Percentiles rank a stretch among this genome's conserved stretches.
These are phyloP conservation scores for Nepenthes gracilis DNA, from an alignment of 148 eudicot genomes.

Conservation along the genomic window DNA sequence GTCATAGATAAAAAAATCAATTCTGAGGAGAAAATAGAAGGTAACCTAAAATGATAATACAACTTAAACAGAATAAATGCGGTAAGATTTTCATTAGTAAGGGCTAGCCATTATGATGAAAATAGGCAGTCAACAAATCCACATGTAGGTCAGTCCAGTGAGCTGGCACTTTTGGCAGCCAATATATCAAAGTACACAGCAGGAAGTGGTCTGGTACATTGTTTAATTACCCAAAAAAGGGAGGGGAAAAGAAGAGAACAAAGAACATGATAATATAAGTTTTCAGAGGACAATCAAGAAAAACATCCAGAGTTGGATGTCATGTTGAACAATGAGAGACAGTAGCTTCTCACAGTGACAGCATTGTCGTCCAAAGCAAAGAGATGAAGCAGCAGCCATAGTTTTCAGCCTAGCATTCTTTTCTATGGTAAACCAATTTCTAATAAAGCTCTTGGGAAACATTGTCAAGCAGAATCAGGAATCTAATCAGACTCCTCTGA, in stretches of 20 bases:
- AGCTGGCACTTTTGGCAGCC: no score
- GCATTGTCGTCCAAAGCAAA: slow-evolving; percentile 79
- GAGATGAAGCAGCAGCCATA: slow-evolving; percentile 63
- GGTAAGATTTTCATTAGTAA: no score
- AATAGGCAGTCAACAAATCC: no score
- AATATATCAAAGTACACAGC: no score
- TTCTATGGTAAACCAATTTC: slow-evolving; percentile 71
- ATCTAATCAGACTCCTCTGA: slow-evolving; percentile 1
- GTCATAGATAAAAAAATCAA: no score
- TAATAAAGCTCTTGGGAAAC: slow-evolving; percentile 59
- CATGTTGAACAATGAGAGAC: background rate
- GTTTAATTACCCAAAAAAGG: background rate
- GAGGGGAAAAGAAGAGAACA: background rate
- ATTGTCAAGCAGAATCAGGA: slow-evolving; percentile 5
- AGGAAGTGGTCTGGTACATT: no score
- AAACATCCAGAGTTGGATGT: background rate
- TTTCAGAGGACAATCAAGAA: background rate
- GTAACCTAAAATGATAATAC: no score
- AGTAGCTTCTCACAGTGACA: slow-evolving; percentile 85
- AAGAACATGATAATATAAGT: no score
- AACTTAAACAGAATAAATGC: no score
- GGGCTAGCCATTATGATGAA: no score
- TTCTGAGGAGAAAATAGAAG: no score
- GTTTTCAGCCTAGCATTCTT: slow-evolving; percentile 62
- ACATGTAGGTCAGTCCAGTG: no score